A percentile compares a stretch with the other conserved stretches of the same genome.
Conservation (phyloP, 2,329 filamentous ascomycete genomes). For the Colletotrichum coccodes region DNA sequence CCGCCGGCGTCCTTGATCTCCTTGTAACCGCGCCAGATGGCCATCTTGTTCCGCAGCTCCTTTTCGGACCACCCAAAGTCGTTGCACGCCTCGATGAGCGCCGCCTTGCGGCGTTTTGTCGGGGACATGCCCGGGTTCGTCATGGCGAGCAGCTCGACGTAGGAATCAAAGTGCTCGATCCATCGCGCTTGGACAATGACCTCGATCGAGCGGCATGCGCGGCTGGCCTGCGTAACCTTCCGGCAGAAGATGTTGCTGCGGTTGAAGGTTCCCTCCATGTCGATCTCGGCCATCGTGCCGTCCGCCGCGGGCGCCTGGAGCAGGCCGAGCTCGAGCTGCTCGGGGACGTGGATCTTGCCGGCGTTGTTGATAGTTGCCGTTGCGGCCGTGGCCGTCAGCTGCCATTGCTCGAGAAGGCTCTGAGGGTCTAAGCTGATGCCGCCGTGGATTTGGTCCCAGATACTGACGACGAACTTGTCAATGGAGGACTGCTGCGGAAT, state of each 20-base stretch:
- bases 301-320: slow-evolving; percentile 29
- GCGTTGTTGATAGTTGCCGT: slow-evolving; percentile 34
- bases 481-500: slow-evolving; percentile 35
- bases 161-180: slow-evolving; percentile 64
- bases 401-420: slow-evolving; percentile 41
- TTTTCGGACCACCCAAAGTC: slow-evolving; percentile 67
- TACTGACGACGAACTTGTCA: slow-evolving; percentile 43
- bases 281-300: slow-evolving; percentile 15
- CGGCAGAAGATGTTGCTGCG: slow-evolving; percentile 44
- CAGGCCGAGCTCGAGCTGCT: slow-evolving; percentile 28
- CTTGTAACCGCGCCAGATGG: slow-evolving; percentile 66
- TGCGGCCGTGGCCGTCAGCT: slow-evolving; percentile 32
- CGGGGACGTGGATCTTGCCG: slow-evolving; percentile 24
- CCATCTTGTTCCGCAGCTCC: slow-evolving; percentile 61
- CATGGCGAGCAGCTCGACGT: slow-evolving; percentile 53
- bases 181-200: slow-evolving; percentile 68
- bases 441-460: slow-evolving; percentile 47
- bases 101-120: slow-evolving; percentile 60
- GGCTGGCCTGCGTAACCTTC: slow-evolving; percentile 52
- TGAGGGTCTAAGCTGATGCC: slow-evolving; percentile 41
- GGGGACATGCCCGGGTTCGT: slow-evolving; percentile 51
- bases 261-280: slow-evolving; percentile 38
- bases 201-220: slow-evolving; percentile 65
- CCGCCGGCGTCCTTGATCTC: slow-evolving; percentile 67
- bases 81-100: slow-evolving; percentile 62